These are phyloP conservation scores for Phoenix roebelenii DNA, from an alignment of 176 grass and related monocot species.

Conservation along the genomic window DNA sequence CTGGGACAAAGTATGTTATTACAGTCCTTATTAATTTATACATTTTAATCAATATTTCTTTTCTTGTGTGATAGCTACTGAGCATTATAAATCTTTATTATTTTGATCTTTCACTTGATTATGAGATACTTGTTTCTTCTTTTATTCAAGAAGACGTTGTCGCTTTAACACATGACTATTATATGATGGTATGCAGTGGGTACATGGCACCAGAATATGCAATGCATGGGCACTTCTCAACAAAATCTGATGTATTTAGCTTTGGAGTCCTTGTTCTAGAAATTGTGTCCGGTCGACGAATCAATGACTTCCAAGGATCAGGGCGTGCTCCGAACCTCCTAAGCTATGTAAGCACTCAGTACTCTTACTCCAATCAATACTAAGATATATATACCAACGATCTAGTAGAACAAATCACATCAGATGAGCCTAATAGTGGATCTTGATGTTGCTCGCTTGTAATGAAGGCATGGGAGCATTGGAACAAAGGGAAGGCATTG, in stretches of 20 bases:
- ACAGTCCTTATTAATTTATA: too few relatives aligned
- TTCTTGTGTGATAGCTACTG: too few relatives aligned
- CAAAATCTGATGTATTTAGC: conserved; percentile 5
- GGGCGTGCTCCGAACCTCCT: neutral
- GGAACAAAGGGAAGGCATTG: neutral
- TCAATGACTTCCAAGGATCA: neutral
- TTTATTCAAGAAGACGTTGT: neutral
- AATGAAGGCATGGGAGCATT: neutral
- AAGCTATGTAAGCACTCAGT: neutral
- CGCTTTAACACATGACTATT: neutral
- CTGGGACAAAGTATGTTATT: neutral
- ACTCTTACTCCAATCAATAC: neutral
- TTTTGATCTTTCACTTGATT: too few relatives aligned
- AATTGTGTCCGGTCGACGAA: neutral
- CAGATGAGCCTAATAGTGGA: too few relatives aligned
- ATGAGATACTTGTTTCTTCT: too few relatives aligned
- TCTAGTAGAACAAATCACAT: too few relatives aligned
- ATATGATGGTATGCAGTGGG: neutral
- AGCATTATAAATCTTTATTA: neutral
- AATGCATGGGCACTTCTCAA: neutral
- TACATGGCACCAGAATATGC: neutral
- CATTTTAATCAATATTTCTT: too few relatives aligned
- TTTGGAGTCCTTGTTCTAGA: conserved; percentile 7
- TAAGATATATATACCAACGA: neutral
- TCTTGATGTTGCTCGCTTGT: neutral